Evolutionary conservation across 2,329 filamentous ascomycete species (phyloP).

Genomic region (Colletotrichum acutatum): DNA sequence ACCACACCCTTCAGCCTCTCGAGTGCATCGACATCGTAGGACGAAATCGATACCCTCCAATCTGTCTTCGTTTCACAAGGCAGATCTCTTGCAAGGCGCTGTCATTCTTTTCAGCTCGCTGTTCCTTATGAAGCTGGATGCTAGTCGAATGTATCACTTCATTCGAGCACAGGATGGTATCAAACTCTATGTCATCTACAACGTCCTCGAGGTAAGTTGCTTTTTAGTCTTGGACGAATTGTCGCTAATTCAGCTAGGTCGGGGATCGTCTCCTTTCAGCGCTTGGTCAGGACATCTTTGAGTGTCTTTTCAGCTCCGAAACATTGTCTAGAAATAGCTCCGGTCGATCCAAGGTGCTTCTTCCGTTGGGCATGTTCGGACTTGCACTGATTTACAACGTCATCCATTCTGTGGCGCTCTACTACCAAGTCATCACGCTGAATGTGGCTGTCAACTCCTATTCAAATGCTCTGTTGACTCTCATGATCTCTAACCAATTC

Average conservation of each 20-base stretch:
- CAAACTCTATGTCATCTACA: slow-evolving; percentile 99
- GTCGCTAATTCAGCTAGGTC: slow-evolving; percentile 56
- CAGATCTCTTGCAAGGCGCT: slow-evolving; percentile 90
- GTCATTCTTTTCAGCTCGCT: slow-evolving; percentile 88
- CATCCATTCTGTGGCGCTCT: slow-evolving; percentile 85
- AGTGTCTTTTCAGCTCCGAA: slow-evolving; percentile 94
- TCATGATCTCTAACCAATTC: slow-evolving; percentile 96
- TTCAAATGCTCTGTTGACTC: slow-evolving; percentile 91
- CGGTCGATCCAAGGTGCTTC: slow-evolving; percentile 88
- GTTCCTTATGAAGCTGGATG: slow-evolving; percentile 90
- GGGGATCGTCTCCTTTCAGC: slow-evolving; percentile 91
- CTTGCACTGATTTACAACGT: slow-evolving; percentile 90
- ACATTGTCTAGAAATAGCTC: slow-evolving; percentile 88
- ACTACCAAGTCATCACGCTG: slow-evolving; percentile 97
- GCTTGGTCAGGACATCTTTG: slow-evolving; percentile 93
- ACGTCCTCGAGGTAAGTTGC: slow-evolving; percentile 81
- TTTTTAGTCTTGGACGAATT: neutral
- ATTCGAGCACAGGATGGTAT: slow-evolving; percentile 96
- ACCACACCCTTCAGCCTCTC: slow-evolving; percentile 36
- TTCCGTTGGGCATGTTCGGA: slow-evolving; percentile 91
- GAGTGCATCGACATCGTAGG: slow-evolving; percentile 71
- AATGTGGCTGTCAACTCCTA: slow-evolving; percentile 99
- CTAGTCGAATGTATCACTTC: slow-evolving; percentile 97
- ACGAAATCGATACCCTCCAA: slow-evolving; percentile 88
- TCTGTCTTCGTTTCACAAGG: slow-evolving; percentile 90